Evolutionary conservation across 768 basidiomycete species (phyloP), one percentile per base, ranked within the genome.

Genomic region (Boletus patriciae): DNA sequence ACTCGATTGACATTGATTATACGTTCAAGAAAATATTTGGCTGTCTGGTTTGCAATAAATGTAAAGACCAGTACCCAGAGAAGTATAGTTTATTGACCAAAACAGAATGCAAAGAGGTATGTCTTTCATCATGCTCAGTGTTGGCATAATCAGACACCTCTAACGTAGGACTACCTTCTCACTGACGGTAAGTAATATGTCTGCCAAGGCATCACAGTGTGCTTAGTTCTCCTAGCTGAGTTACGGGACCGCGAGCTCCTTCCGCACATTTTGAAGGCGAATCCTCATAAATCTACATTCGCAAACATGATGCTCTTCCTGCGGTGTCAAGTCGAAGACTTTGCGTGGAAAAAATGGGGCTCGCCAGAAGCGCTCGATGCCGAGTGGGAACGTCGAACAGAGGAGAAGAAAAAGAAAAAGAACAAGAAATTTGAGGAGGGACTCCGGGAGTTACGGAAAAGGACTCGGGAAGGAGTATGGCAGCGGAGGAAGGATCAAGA

Each of bases 231-330:
- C 37, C n/a, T 64, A 94, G 93, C 95, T 33, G 97, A 99, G 69
- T 79, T 99, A 27, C 86, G 89, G 54, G 97, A 99, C 68, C 85
- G 91, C 65, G 92, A 97, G 63, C 76, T 89, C 18, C 82, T 99
- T 61, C 97, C 96, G 0, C 97, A 99, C 71, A 78, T 96, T 25
- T 80, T 98, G 55, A 93, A 95, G 67, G 90, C 92, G 19, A 98
- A 98, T 70, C 95, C 93, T 4, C 94, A 97, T 76, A 89, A 91
- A 61, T 90, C 94, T 12, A 95, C 92, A 0, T 98, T 91, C 68
- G 90, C 91, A 36, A 99, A 98, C 77, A 98, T 98, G 97, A 98
- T 98, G 97, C 80, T 99, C 21, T 98, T 90, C 74, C 79, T 98
- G 6, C 86, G 97, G 34, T 88, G 78, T 66, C 96, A 98, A 71